These are phyloP conservation scores for Madurella mycetomatis DNA, from an alignment of 2,329 filamentous ascomycete genomes.

Conservation along the genomic window DNA sequence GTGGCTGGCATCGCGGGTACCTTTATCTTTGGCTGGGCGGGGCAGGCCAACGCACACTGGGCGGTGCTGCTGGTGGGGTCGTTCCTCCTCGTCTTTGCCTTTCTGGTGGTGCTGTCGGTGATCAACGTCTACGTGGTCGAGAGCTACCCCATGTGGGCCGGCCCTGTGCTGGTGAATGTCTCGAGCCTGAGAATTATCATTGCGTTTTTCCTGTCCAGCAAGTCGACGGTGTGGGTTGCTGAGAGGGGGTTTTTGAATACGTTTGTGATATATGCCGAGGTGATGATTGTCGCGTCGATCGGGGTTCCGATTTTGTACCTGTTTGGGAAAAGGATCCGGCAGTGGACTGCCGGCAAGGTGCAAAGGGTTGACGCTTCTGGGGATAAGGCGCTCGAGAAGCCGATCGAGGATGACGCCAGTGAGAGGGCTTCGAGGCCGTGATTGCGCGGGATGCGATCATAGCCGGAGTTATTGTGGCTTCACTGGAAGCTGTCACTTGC, in stretches of 20 bases:
- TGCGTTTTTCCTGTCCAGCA: conserved; percentile 29
- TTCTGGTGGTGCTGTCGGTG: conserved; percentile 27
- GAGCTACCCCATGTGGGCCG: conserved; percentile 32
- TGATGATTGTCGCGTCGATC: conserved; percentile 30
- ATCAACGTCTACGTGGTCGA: conserved; percentile 33
- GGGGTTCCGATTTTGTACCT: conserved; percentile 28
- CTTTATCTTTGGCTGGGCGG: conserved; percentile 32
- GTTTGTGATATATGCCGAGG: conserved; percentile 31
- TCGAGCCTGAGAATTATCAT: conserved; percentile 31
- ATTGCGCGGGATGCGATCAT: too few species aligned
- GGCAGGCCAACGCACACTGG: conserved; percentile 28
- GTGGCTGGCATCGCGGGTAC: conserved; percentile 27
- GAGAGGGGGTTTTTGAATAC: conserved; percentile 27
- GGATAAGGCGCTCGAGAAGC: too few species aligned
- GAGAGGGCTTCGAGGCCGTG: not conserved
- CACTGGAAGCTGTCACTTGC: too few species aligned
- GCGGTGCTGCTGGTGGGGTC: conserved; percentile 26
- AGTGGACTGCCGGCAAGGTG: conserved; percentile 30
- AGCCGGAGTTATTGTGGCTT: too few species aligned
- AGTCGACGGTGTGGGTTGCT: conserved; percentile 28
- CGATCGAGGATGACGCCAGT: not conserved
- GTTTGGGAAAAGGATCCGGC: conserved; percentile 26
- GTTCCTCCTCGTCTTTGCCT: conserved; percentile 30
- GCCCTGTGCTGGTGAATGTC: conserved; percentile 33
- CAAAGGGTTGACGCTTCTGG: not conserved